Base-by-base conservation (phyloP, 306 rosid genomes). In the Clitoria ternatea region DNA sequence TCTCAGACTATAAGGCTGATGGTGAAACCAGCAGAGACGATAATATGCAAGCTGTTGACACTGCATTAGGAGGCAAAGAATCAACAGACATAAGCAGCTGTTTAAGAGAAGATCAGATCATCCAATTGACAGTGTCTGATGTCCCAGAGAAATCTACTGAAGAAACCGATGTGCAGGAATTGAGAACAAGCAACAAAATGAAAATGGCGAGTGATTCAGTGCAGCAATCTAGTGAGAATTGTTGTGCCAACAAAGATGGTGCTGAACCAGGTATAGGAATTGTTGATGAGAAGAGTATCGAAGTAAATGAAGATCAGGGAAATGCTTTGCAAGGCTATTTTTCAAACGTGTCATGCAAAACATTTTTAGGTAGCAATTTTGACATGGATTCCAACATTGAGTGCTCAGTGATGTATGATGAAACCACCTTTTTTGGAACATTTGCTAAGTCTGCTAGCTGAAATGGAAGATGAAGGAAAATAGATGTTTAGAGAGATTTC, bases 281-380 rank as follows among this genome's bases (percentile, higher is more conserved):
- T 20, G 24, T 37, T 40, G 80, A 79, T 62, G 81, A 55, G 60
- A 49, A 54, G 73, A 61, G 75, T 47, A 49, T 70, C 70, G 60
- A 72, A 65, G 33, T 40, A 37, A 83, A 69, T 29, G 87, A 79
- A 68, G 81, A 47, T 49, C 44, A 76, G 74, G 84, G 37, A 69
- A 70, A 55, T 72, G 76, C 42, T 80, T 77, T 84, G 96, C 90
- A 70, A 85, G 89, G 77, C 48, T 87, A 81, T 48, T 82, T 86
- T 86, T 85, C 86, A 65, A 79, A 88, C 66, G 49, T 71, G 84
- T 81, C 87, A 53, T 73, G 88, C 84, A 85, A 79, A 64, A 40
- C 74, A 69, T 55, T 75, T 74, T 80, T 76, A 59, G 71, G 76
- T 74, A 86, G 77, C 74, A 78, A 79, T 70, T 83, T 76, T 74